These are phyloP conservation scores for Cordyceps cicadae DNA, from an alignment of 2,329 filamentous ascomycete genomes.

Conservation along the genomic window DNA sequence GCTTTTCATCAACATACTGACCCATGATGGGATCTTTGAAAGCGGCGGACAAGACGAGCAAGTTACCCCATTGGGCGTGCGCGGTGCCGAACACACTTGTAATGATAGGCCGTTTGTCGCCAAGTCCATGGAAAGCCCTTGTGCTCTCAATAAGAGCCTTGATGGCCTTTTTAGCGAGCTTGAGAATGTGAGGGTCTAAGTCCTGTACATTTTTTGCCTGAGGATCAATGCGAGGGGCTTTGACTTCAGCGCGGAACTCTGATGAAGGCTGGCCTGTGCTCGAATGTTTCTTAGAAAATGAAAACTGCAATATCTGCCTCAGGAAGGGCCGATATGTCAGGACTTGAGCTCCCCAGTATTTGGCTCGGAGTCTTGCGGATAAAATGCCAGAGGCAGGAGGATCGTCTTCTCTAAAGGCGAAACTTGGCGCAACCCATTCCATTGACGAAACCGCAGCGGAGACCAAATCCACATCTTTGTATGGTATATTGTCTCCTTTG, in stretches of 20 bases:
- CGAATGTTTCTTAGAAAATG: constrained; percentile 28
- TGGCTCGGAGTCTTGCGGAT: constrained; percentile 81
- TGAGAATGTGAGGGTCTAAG: constrained; percentile 38
- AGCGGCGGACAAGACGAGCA: constrained; percentile 79
- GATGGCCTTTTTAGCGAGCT: constrained; percentile 55
- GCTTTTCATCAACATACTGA: constrained; percentile 48
- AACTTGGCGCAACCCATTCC: constrained; percentile 38
- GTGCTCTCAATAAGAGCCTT: constrained; percentile 77
- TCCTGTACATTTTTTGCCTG: constrained; percentile 29
- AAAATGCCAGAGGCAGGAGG: too few relatives aligned
- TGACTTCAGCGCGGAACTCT: constrained; percentile 29
- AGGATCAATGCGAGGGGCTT: constrained; percentile 30
- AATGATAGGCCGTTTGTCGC: constrained; percentile 63
- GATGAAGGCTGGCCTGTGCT: constrained; percentile 25
- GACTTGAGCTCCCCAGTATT: constrained; percentile 88
- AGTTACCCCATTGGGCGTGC: constrained; percentile 96
- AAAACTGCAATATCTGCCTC: constrained; percentile 45
- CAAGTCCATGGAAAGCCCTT: constrained; percentile 62
- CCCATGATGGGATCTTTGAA: constrained; percentile 58
- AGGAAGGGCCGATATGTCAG: constrained; percentile 80
- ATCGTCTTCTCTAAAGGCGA: too few relatives aligned
- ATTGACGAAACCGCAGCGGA: constrained; percentile 34
- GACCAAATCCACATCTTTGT: constrained; percentile 39
- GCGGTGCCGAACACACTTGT: constrained; percentile 96
- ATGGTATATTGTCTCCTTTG: constrained; percentile 25